These are phyloP conservation scores for Aurinia saxatilis DNA, from an alignment of 345 rosid species.

Conservation along the genomic window DNA sequence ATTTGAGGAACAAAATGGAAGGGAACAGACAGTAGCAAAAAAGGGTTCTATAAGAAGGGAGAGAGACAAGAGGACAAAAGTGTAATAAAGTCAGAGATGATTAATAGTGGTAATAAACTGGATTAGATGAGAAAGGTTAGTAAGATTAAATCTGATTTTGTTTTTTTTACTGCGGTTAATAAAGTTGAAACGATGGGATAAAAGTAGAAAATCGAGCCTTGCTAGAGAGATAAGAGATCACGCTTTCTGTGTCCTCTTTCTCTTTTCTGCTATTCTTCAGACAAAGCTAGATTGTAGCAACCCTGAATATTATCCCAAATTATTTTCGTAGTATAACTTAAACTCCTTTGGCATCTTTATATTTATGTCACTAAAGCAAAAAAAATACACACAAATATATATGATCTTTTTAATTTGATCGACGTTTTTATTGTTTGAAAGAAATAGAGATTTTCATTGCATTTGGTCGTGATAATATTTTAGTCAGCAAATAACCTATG, in stretches of 20 bases:
- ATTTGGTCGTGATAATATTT: background rate
- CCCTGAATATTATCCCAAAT: slow-evolving; percentile 3
- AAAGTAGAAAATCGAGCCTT: background rate
- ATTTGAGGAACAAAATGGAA: background rate
- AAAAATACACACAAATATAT: background rate
- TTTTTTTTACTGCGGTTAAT: background rate
- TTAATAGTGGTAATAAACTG: background rate
- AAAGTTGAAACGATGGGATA: background rate
- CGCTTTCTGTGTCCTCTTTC: background rate
- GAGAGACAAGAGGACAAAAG: slow-evolving; percentile 23
- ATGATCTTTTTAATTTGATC: background rate
- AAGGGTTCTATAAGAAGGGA: slow-evolving; percentile 10
- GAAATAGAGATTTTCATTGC: background rate
- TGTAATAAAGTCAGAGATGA: background rate
- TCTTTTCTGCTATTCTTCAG: slow-evolving; percentile 1
- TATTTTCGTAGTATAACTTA: background rate
- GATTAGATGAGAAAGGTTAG: slow-evolving; percentile 2
- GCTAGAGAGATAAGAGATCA: slow-evolving; percentile 1
- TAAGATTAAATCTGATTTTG: background rate
- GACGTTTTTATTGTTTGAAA: too few species aligned
- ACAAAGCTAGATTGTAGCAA: slow-evolving; percentile 9
- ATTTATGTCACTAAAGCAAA: background rate
- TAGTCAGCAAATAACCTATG: background rate
- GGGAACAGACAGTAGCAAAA: slow-evolving; percentile 15
- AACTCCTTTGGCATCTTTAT: background rate